Conservation (phyloP, 2,329 filamentous ascomycete species). For the Claviceps sp. region DNA sequence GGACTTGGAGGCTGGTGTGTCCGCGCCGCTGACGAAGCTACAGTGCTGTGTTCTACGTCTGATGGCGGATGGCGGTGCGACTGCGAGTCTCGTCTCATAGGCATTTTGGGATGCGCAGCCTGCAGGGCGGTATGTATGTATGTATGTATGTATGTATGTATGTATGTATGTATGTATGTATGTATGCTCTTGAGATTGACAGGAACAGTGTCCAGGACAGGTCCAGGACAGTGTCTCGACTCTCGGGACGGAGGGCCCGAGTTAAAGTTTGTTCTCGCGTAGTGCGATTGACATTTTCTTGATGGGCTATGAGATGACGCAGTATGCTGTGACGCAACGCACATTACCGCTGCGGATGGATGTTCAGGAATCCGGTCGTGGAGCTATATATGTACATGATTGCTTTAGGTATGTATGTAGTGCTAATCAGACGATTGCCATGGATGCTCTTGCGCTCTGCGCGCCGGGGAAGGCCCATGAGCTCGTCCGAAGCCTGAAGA, state of each 20-base stretch:
- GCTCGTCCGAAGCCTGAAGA: constrained; percentile 71
- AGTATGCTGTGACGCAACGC: constrained; percentile 54
- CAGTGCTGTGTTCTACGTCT: constrained; percentile 97
- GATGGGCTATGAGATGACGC: constrained; percentile 77
- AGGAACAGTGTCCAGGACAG: too few species aligned
- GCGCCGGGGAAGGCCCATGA: constrained; percentile 80
- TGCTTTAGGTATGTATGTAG: constrained; percentile 53
- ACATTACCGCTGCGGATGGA: constrained; percentile 56
- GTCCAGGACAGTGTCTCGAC: constrained; percentile 66
- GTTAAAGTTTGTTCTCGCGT: constrained; percentile 66
- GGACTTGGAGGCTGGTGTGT: too few species aligned
- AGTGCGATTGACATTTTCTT: constrained; percentile 63
- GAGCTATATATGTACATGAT: constrained; percentile 63
- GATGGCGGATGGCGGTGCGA: constrained; percentile 88
- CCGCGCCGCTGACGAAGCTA: constrained; percentile 85
- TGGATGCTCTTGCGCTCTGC: constrained; percentile 73
- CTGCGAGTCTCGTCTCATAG: constrained; percentile 79
- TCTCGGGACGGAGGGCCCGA: too few species aligned
- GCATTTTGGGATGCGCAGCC: constrained; percentile 70
- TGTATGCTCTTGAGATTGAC: constrained; percentile 78
- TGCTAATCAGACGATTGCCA: constrained; percentile 81
- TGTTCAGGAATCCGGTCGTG: constrained; percentile 67
- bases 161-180: too few species aligned
- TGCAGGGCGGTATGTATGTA: too few species aligned
- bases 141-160: too few species aligned